These are phyloP conservation scores for Escallonia rubra DNA, from an alignment of 129 eudicot genomes.

Conservation along the genomic window DNA sequence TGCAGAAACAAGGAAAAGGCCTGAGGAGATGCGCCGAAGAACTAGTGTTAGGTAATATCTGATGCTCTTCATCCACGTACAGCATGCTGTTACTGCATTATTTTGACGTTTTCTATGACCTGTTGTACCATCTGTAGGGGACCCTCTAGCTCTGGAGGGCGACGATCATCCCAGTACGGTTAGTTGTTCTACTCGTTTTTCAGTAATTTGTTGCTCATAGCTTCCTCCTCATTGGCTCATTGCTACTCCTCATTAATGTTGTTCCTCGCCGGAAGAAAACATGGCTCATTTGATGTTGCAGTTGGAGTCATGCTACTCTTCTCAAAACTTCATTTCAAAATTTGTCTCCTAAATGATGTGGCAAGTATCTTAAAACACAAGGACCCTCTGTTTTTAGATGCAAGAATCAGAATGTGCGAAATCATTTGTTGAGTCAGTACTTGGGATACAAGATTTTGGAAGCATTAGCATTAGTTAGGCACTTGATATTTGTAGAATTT, in stretches of 20 bases:
- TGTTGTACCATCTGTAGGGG: constrained; percentile 31
- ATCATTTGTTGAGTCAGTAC: too few species aligned
- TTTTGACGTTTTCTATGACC: constrained; percentile 1
- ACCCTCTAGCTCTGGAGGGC: constrained; percentile 46
- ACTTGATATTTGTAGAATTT: too few species aligned
- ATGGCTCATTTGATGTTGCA: background rate
- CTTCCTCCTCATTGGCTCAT: too few species aligned
- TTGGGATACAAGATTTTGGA: background rate
- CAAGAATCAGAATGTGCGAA: too few species aligned
- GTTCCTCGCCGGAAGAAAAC: background rate
- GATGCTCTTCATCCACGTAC: background rate
- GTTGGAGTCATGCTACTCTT: background rate
- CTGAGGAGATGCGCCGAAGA: constrained; percentile 74
- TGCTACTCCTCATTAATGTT: background rate
- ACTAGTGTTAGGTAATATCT: constrained; percentile 44
- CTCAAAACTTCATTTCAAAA: background rate
- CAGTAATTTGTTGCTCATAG: too few species aligned
- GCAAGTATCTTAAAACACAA: background rate
- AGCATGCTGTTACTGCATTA: too few species aligned
- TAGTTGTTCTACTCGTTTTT: background rate
- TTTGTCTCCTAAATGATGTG: background rate
- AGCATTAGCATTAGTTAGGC: background rate
- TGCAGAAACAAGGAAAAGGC: constrained; percentile 63
- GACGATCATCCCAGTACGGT: constrained; percentile 44
- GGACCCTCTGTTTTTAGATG: too few species aligned